phyloP scores from a whole-genome alignment of 2,329 filamentous ascomycete species.

The Aspergillus udagawae region DNA sequence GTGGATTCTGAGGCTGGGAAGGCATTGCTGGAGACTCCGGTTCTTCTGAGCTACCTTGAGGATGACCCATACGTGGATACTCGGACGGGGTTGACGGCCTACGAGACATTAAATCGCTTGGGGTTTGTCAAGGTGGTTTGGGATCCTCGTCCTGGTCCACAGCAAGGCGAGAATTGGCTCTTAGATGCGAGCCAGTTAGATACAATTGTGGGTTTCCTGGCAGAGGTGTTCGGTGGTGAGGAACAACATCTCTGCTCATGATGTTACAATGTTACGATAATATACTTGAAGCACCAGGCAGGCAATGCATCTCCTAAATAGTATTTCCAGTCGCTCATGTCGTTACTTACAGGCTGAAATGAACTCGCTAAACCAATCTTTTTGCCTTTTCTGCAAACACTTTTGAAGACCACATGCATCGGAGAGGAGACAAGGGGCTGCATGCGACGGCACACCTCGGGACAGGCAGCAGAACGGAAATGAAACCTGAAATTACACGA shows the following conservation, averaged over 20 bases:
- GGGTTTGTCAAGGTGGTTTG: neutral
- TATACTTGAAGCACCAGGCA: neutral
- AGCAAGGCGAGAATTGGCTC: neutral
- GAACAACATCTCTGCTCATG: neutral
- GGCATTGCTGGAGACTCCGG: neutral
- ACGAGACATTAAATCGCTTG: neutral
- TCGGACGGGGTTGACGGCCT: neutral
- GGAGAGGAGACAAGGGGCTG: neutral
- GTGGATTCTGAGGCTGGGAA: neutral
- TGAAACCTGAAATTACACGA: slow-evolving; percentile 2
- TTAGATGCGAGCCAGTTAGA: neutral
- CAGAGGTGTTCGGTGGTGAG: neutral
- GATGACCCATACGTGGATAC: neutral
- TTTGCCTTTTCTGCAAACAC: slow-evolving; percentile 6
- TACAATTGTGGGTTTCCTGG: neutral
- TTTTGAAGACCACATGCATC: neutral
- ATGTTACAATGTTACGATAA: neutral
- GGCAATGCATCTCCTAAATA: neutral
- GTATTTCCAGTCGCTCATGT: slow-evolving; percentile 7
- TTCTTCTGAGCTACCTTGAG: neutral
- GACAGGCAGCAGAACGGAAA: neutral
- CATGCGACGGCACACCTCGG: no score
- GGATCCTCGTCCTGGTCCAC: neutral
- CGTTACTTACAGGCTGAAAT: slow-evolving; percentile 12
- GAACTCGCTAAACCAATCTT: slow-evolving; percentile 8